phyloP scores from a whole-genome alignment of 2,329 filamentous ascomycete species.

The Simplicillium sp. region DNA sequence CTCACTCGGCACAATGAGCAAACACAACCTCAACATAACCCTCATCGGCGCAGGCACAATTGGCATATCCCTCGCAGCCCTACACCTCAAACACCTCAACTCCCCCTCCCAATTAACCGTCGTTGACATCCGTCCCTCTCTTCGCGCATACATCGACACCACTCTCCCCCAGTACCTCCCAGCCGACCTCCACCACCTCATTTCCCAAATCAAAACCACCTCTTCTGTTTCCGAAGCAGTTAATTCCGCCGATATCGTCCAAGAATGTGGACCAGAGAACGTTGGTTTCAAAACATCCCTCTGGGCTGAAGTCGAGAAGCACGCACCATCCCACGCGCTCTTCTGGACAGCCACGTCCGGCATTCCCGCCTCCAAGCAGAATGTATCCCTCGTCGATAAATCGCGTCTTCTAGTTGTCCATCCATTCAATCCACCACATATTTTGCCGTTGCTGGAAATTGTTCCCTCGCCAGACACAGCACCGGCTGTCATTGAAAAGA shows the following conservation, averaged over 20 bases:
- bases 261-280: constrained; percentile 51
- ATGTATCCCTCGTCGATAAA: constrained; percentile 9
- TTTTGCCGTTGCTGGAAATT: constrained; percentile 51
- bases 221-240: constrained; percentile 30
- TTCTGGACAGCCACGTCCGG: constrained; percentile 51
- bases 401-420: constrained; percentile 45
- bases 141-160: constrained; percentile 28
- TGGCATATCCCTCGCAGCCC: constrained; percentile 44
- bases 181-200: constrained; percentile 2
- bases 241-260: constrained; percentile 37
- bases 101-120: constrained; percentile 28
- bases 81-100: constrained; percentile 34
- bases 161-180: constrained; percentile 14
- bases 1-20: no score
- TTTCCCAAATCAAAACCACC: constrained; percentile 21
- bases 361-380: constrained; percentile 43
- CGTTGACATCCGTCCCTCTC: constrained; percentile 38
- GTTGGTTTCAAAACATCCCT: constrained; percentile 37
- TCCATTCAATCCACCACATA: constrained; percentile 52
- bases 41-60: constrained; percentile 35
- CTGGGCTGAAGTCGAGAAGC: constrained; percentile 39
- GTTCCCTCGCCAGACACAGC: constrained; percentile 27
- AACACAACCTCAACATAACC: constrained; percentile 17
- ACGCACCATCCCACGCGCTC: constrained; percentile 32
- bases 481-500: not conserved